Base-by-base conservation (phyloP, 176 grass and related monocot species). In the Alopecurus myosuroides region DNA sequence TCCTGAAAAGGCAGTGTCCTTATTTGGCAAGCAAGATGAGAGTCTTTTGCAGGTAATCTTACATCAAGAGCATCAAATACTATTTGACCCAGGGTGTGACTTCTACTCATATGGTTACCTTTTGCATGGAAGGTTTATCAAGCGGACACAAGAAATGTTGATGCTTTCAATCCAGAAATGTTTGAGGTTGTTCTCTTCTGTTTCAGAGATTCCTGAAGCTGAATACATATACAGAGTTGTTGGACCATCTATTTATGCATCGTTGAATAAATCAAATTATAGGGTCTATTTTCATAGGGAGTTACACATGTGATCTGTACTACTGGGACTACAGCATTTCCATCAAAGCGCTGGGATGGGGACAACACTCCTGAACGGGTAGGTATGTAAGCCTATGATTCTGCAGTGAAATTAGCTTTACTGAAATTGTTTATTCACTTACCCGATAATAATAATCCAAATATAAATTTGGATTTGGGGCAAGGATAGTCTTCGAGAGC, bases 301-400 rank as follows among this genome's bases (percentile, higher is more conserved):
- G 96, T 95, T 77, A 95, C 96, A 3, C 93, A 98, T 85, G 91
- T 94, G 62, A 94, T 98, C 71, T 98, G 96, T 84, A 94, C 87
- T 73, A 98, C 93, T 85, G 93, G 96, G 82, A 98, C 93, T 80
- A 98, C 96, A 56, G 93, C 96, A 88, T 98, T 98, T 82, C 96
- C 96, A n/a, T 98, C 96, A 48, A 98, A 86, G 70, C 93, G 96
- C 28, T 98, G 96, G 96, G 89, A 93, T 70, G 96, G 96, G 46
- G 93, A 98, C 85, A 98, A 98, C 57, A 98, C 96, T 44, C 93
- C 96, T 72, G 93, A 98, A 92, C 87, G 80, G 88, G 82, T 98
- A 81, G 96, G 93, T 95, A 89, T 1, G 91, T 81, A 35, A 41
- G 46, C 70, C 22, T 77, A 55, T 56, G 44, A 65, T 88, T 81